Percentiles rank a stretch among this genome's conserved stretches.
phyloP scores from a whole-genome alignment of 208 protist species.

The Acanthamoeba lenticulata region DNA sequence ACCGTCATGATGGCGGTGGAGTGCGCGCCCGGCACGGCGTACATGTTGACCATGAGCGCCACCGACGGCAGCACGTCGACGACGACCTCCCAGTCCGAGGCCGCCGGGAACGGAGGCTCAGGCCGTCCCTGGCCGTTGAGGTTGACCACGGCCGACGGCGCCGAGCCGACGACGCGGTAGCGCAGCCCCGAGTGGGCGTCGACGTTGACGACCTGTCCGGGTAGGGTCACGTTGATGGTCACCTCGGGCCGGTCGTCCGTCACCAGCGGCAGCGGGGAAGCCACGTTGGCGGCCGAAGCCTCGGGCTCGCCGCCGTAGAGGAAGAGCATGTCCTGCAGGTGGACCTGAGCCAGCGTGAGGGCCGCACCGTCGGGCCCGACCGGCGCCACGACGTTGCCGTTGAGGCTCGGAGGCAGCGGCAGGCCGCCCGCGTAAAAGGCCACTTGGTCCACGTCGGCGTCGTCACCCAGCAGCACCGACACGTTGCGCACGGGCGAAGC shows the following conservation, averaged over 20 bases:
- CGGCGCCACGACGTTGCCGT: conserved; percentile 2
- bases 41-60: neutral
- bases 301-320: neutral
- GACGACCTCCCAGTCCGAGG: neutral
- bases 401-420: neutral
- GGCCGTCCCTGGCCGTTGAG: neutral
- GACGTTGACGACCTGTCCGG: neutral
- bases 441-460: neutral
- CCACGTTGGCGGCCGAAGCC: neutral
- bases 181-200: neutral
- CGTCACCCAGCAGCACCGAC: neutral
- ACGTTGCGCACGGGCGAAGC: neutral
- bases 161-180: conserved; percentile 25
- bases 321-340: conserved; percentile 25
- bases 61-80: neutral
- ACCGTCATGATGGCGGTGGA: neutral
- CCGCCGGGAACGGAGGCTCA: neutral
- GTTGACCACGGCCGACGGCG: conserved; percentile 8
- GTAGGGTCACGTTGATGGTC: conserved; percentile 43
- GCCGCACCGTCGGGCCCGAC: neutral
- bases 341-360: neutral
- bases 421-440: neutral
- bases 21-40: neutral
- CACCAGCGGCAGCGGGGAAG: neutral
- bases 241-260: neutral